Evolutionary conservation across 192 early-diverging fungal genomes (phyloP).

Genomic region (Spizellomyces punctatus): DNA sequence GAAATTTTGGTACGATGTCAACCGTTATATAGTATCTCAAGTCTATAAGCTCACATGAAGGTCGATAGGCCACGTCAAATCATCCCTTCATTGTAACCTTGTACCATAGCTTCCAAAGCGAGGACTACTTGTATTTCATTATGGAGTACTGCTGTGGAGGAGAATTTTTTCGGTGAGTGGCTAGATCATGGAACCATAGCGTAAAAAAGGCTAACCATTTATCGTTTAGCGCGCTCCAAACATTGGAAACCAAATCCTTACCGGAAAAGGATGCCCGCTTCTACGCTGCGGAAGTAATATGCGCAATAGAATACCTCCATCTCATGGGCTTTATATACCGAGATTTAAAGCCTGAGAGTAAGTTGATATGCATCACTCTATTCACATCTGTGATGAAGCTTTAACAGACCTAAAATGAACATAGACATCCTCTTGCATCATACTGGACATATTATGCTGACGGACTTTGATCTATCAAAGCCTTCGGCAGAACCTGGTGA

Average conservation of each 20-base stretch:
- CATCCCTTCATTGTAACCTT: slow-evolving; percentile 91
- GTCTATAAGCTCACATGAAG: neutral
- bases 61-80: slow-evolving; percentile 67
- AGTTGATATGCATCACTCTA: slow-evolving; percentile 26
- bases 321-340: slow-evolving; percentile 96
- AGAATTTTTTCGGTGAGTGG: slow-evolving; percentile 75
- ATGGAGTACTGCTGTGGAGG: slow-evolving; percentile 90
- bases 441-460: slow-evolving; percentile 97
- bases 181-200: neutral
- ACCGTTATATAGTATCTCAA: neutral
- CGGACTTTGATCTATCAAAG: slow-evolving; percentile 98
- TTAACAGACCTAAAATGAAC: too few relatives aligned
- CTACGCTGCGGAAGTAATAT: slow-evolving; percentile 96
- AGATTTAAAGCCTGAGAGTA: slow-evolving; percentile 97
- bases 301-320: slow-evolving; percentile 95
- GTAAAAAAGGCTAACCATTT: neutral
- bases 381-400: neutral
- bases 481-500: slow-evolving; percentile 78
- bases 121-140: slow-evolving; percentile 84
- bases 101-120: slow-evolving; percentile 88
- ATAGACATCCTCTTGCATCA: slow-evolving; percentile 83
- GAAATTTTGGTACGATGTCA: slow-evolving; percentile 69
- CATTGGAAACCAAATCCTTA: slow-evolving; percentile 84
- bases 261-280: slow-evolving; percentile 90
- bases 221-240: slow-evolving; percentile 68